Evolutionary conservation across 371 early-diverging fungal species (phyloP).

Genomic region (Actinomortierella ambigua): DNA sequence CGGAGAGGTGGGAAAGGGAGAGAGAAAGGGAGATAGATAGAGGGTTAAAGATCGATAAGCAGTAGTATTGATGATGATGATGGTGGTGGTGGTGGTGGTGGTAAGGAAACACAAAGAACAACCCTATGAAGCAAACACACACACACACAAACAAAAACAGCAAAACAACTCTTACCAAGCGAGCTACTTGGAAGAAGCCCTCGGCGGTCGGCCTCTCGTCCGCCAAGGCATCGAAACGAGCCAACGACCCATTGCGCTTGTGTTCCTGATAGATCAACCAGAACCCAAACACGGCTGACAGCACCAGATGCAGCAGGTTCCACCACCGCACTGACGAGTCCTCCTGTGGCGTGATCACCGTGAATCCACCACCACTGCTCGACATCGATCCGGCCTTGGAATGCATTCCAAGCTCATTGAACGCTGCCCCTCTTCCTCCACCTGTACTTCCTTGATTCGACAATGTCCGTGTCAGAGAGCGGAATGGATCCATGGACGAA

Average conservation of each 20-base stretch:
- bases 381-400: too few relatives aligned
- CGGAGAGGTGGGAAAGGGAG: not conserved
- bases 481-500: constrained; percentile 30
- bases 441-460: too few relatives aligned
- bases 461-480: constrained; percentile 23
- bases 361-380: constrained; percentile 28
- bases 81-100: too few relatives aligned
- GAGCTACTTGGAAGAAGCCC: constrained; percentile 31
- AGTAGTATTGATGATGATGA: constrained; percentile 11
- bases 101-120: not conserved
- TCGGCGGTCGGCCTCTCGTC: constrained; percentile 50
- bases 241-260: constrained; percentile 28
- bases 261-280: constrained; percentile 58
- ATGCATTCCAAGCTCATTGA: too few relatives aligned
- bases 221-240: constrained; percentile 32
- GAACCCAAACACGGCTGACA: constrained; percentile 52
- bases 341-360: constrained; percentile 32
- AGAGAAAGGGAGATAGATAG: not conserved
- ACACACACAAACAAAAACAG: not conserved
- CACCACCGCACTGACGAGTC: constrained; percentile 54
- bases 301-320: constrained; percentile 56
- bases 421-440: too few relatives aligned
- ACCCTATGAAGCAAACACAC: not conserved
- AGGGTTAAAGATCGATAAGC: constrained; percentile 44
- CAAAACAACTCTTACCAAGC: constrained; percentile 19